Percentiles rank a stretch among this genome's conserved stretches.
Evolutionary conservation across 2,329 filamentous ascomycete genomes (phyloP).

Genomic region (Hypoxylon sp.): DNA sequence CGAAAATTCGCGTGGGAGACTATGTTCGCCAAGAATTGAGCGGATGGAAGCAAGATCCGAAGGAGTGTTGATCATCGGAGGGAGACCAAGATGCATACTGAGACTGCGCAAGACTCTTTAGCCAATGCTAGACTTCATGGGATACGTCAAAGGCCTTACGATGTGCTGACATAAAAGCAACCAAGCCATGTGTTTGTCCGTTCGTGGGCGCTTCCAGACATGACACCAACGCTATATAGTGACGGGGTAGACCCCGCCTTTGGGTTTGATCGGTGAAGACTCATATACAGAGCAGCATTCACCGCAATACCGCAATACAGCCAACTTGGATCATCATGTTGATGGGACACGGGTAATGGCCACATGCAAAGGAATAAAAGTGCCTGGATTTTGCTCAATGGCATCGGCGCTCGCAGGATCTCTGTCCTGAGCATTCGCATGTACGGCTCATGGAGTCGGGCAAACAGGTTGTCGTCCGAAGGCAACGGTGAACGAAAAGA

Average conservation of each 20-base stretch:
- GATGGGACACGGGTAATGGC: constrained; percentile 48
- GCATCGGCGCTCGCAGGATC: constrained; percentile 48
- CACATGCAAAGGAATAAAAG: constrained; percentile 52
- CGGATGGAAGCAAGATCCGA: constrained; percentile 50
- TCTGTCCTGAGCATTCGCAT: constrained; percentile 45
- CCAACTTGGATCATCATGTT: constrained; percentile 53
- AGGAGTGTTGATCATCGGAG: constrained; percentile 49
- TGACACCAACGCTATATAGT: constrained; percentile 38
- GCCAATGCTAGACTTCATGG: constrained; percentile 3
- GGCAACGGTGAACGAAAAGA: constrained; percentile 40
- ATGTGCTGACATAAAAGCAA: constrained; percentile 53
- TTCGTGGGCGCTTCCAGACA: constrained; percentile 43
- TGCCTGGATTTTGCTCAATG: constrained; percentile 52
- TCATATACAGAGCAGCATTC: constrained; percentile 52
- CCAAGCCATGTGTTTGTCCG: constrained; percentile 53
- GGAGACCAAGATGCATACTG: constrained; percentile 53
- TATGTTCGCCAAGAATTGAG: constrained; percentile 45
- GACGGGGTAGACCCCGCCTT: constrained; percentile 37
- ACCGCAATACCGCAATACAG: constrained; percentile 53
- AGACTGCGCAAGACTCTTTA: constrained; percentile 43
- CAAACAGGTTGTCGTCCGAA: constrained; percentile 43
- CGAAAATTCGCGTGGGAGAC: constrained; percentile 48
- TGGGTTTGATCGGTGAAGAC: constrained; percentile 48
- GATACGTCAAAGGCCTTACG: constrained; percentile 43
- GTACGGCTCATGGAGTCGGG: constrained; percentile 48